Percentiles rank a stretch among this genome's conserved stretches.
Conservation (phyloP, 2,329 filamentous ascomycete species). For the Colletotrichum shisoi region DNA sequence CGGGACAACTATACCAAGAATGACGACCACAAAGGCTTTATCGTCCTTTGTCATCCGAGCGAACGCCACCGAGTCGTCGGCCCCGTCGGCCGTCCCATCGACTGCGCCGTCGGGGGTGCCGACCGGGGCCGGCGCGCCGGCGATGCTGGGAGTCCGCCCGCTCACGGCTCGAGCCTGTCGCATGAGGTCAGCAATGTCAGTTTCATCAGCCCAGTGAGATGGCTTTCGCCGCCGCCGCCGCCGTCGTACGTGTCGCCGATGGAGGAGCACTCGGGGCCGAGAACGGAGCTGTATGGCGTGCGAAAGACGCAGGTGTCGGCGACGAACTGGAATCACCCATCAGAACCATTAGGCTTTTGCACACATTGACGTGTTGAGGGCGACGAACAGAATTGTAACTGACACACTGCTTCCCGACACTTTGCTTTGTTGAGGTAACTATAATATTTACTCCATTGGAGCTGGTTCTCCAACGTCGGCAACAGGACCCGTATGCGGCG, state of each 20-base stretch:
- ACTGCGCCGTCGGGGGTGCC: conserved; percentile 10
- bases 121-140: conserved; percentile 4
- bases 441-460: neutral
- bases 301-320: conserved; percentile 25
- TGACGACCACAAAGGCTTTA: conserved; percentile 21
- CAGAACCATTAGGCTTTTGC: conserved; percentile 9
- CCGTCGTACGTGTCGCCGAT: conserved; percentile 29
- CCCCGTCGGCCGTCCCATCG: neutral
- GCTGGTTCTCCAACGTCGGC: neutral
- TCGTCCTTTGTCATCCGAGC: conserved; percentile 22
- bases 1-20: conserved; percentile 22
- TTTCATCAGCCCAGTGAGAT: conserved; percentile 20
- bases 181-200: conserved; percentile 28
- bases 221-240: conserved; percentile 29
- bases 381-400: neutral
- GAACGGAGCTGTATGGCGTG: conserved; percentile 23
- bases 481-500: neutral
- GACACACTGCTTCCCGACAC: neutral
- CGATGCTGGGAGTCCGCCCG: conserved; percentile 11
- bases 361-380: neutral
- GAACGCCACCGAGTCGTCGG: conserved; percentile 16
- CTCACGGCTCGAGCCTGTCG: conserved; percentile 11
- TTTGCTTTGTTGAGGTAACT: neutral
- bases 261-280: conserved; percentile 18
- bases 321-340: conserved; percentile 13